Evolutionary conservation across 371 early-diverging fungal species (phyloP), one percentile per base, ranked within the genome.

Genomic region (Cladochytrium tenue): DNA sequence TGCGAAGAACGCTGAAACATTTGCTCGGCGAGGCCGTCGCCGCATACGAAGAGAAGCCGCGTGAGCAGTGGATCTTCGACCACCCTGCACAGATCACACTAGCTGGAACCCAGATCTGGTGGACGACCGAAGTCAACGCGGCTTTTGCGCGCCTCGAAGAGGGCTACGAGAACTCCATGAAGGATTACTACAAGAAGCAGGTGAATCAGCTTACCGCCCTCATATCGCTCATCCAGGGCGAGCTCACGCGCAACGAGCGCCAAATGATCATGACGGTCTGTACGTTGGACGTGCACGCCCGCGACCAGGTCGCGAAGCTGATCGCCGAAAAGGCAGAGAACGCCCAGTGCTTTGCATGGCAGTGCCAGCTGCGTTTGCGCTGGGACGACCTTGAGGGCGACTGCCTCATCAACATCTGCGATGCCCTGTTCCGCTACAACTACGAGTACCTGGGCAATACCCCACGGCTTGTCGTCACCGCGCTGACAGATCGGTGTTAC

Each of bases 51-150:
- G 88, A 87, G 66, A 87, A 86, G 76, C 88, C 88, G 1, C 74
- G 88, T 61, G 88, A 87, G 66, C 86, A 87, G 69, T 87, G 88
- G 88, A 82, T 87, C 51, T 87, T 87, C 64, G 88, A 87, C 64
- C 75, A 83, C 60, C 84, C 85, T 1, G 86, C 88, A 3, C 88
- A 87, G 60, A 80, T 87, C 59, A 80, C 83, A 10, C 67, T 87
- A 15, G 84, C 88, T n/a, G 88, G 86, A 28, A 80, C 82, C 20
- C 84, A 84, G 64, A 82, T 87, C 56, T 87, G 86, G 86, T 87
- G 88, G 88, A 84, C 86, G 3, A 85, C 86, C 7, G 88, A 87
- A 75, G 88, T 87, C 36, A 87, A 87, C 61, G 84, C 71, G 0
- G 83, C 88, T 0, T 87, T 87, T 61, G 70, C 77, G 17, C 67